Evolutionary conservation across 495 filamentous ascomycete species (phyloP), one percentile per base, ranked within the genome.

Genomic region (Elaphomyces granulatus): DNA sequence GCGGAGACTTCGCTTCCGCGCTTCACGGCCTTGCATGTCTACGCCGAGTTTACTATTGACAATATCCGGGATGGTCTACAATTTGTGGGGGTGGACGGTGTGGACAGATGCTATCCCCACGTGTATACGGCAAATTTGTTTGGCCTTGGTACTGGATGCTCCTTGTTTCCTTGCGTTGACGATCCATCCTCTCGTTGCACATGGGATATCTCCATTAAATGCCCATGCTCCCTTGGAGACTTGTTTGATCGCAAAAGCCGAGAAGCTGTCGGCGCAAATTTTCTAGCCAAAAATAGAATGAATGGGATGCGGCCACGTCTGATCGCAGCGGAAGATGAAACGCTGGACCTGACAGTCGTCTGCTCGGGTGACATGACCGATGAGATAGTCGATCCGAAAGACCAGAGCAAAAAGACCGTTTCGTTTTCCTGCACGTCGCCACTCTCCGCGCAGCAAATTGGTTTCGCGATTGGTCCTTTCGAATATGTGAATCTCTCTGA

Each of bases 401-500:
- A 95, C 45, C 57, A 78, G 23, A 77, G 68, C 15, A 84, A 81
- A 51, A 94, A 90, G 53, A 84, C 77, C 6, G 79, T 87, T 43
- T 81, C 80, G 0, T 99, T 96, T 50, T 72, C 72, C 19, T 75
- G 75, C 41, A 61, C 69, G 26, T 74, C 74, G 26, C 71, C 81
- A 18, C 71, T 90, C 2, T 75, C 86, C 3, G 75, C 87, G 3
- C 80, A 84, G 38, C 86, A 96, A 51, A 76, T 99, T 48, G 84
- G 85, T 2, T 88, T 99, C 55, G 82, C 81, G 8, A 72, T 95
- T 19, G 90, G 92, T 0, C 90, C 92, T 10, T 99, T 99, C 53
- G 86, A 95, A 53, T 78, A 86, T 49, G 74, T 94, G 36, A 85
- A 95, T 51, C 63, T 99, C 7, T 79, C 83, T 6, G 82, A 90